Base-by-base conservation (phyloP, 1,284 basidiomycete genomes). In the Tilletiaria anomala region DNA sequence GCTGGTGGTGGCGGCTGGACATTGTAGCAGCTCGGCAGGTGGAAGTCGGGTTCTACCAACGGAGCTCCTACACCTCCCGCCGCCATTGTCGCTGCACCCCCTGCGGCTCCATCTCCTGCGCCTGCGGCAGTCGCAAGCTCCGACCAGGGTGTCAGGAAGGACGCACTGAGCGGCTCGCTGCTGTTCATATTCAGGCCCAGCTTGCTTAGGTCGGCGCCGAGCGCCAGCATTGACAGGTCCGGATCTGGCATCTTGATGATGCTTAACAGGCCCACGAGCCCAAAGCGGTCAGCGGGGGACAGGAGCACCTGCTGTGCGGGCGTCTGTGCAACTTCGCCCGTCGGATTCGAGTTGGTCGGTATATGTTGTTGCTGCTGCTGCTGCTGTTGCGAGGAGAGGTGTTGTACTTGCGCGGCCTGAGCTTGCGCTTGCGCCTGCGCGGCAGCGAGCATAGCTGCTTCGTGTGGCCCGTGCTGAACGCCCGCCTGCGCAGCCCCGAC, bases 241-340 rank as follows among this genome's bases (percentile, higher is more conserved):
- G 81, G 74, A 69, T 94, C 85, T 42, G 81, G 78, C 69, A 79
- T 84, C 72, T 87, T 87, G 69, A 96, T 89, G 73, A 89, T 77
- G 44, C 83, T 80, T 47, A 97, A 72, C 48, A 97, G 70, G 2
- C 85, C 86, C 39, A 93, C 69, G 29, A 97, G 71, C 0, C 91
- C 91, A 80, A 89, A 97, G 53, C 87, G 77, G 69, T 97, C 91
- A 42, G 89, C 91, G 0, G 91, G 85, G 40, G 83, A 86, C 54
- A 84, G 79, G 40, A 96, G 74, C 15, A 97, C 78, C 71, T 97
- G 91, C 67, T 94, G 85, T 32, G 87, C 87, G 0, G 91, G 88
- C 45, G 88, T 57, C n/a, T n/a, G n/a, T n/a, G n/a, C n/a, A n/a
- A n/a, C n/a, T n/a, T n/a, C n/a, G n/a, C n/a, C n/a, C n/a, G n/a